Evolutionary conservation across 441 rosid species (phyloP), one percentile per base, ranked within the genome.

Genomic region (Capsella rubella): DNA sequence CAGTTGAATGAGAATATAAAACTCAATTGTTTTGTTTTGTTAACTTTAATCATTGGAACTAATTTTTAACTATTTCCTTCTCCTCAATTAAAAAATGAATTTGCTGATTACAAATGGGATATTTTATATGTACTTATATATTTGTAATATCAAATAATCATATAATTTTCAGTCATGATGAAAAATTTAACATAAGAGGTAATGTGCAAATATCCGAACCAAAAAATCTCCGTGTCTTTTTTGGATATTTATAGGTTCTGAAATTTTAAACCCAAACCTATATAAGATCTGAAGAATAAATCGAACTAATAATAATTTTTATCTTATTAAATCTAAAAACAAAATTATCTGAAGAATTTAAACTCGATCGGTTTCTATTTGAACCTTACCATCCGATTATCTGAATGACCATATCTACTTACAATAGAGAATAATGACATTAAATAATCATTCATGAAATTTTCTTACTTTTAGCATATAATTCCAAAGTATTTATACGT

Each of bases 31-130:
- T 57, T 37, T 72, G 34, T 51, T 52, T 66, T 46, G 28, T 37
- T 53, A 61, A 62, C 74, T 61, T 72, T 72, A 78, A 68, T 78
- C 77, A 78, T 72, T 61, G 42, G 46, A 60, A 52, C 15, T 9
- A 58, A 16, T 25, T 58, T 28, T 49, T 55, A 57, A 70, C 39
- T 71, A 0, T 40, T 39, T 15, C 54, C 21, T 3, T 47, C 54
- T 8, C 8, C 55, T 21, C 14, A 45, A 50, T 18, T 8, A 18
- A 50, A 18, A 50, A 50, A 3, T 10, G 21, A 50, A 10, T 3
- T 10, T 50, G 25, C 42, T 61, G 9, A 16, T 61, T 53, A 54
- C 59, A 27, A 25, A 62, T 29, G 42, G 1, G 51, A 50, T 49
- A n/a, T 27, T 3, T 18, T 47, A 9, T 11, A 5, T 15, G 4